A percentile compares a stretch with the other conserved stretches of the same genome.
Conservation (phyloP, 352 stramenopile species). For the Phytophthora palmivora region DNA sequence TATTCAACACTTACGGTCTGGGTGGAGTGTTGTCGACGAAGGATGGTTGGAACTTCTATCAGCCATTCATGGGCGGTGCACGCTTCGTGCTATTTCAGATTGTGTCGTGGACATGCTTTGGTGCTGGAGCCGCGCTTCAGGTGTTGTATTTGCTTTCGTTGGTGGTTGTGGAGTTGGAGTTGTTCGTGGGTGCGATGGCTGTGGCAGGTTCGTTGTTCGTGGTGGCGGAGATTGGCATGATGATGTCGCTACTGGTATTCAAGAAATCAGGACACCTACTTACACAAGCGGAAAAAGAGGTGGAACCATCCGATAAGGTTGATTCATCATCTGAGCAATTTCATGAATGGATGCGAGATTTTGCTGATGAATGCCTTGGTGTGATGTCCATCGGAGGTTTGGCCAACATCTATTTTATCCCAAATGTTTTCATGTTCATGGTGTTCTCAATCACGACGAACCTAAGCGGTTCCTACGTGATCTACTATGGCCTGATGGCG, state of each 20-base stretch:
- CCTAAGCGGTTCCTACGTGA: slow-evolving; percentile 31
- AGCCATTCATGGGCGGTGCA: neutral
- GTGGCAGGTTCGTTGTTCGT: slow-evolving; percentile 56
- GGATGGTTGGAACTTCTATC: slow-evolving; percentile 57
- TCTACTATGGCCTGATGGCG: slow-evolving; percentile 45
- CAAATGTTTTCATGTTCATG: slow-evolving; percentile 51
- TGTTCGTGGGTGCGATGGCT: slow-evolving; percentile 77
- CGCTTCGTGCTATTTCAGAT: neutral
- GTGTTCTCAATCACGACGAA: slow-evolving; percentile 52
- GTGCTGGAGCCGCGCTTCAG: slow-evolving; percentile 70
- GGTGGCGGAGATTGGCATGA: slow-evolving; percentile 72
- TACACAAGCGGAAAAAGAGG: no score
- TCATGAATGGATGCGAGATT: slow-evolving; percentile 35
- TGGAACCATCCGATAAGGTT: no score
- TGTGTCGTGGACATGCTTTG: slow-evolving; percentile 28
- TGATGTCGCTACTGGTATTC: slow-evolving; percentile 49
- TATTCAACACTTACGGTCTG: slow-evolving; percentile 88
- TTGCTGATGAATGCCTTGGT: slow-evolving; percentile 58
- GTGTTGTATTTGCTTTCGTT: slow-evolving; percentile 81
- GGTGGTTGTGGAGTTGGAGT: slow-evolving; percentile 78
- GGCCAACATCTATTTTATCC: slow-evolving; percentile 70
- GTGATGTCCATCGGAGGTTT: slow-evolving; percentile 49
- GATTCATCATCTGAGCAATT: slow-evolving; percentile 1
- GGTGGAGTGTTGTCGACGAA: slow-evolving; percentile 76
- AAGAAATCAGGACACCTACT: slow-evolving; percentile 1